Evolutionary conservation across 805 yeast genomes (phyloP), one percentile per base, ranked within the genome.

Genomic region (Myxozyma neotropica): DNA sequence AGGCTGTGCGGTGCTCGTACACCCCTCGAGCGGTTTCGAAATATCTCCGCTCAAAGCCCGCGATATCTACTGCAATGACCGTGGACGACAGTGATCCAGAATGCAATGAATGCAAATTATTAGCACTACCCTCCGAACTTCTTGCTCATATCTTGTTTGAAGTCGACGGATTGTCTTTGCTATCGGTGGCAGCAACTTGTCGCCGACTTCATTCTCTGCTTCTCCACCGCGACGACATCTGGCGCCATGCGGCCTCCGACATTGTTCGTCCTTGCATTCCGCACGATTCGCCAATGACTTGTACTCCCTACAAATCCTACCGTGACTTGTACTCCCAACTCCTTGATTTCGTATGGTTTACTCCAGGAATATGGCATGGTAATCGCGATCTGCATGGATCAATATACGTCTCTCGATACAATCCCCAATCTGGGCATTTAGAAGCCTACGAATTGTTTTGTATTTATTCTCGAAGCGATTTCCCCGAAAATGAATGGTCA

Each of bases 291-390:
- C 29, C 44, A 15, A 15, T 50, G n/a, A 35, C 63, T 15, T 53
- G 58, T 24, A 53, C 55, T 12, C 72, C 71, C 6, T 68, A 65
- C 53, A 24, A 10, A 7, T 44, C 65, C 7, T 64, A 48, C 33
- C 45, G 49, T 21, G 58, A 59, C 7, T 46, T 67, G 23, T 68
- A 48, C 40, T 39, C 31, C 10, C 24, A 45, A 12, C 57, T 70
- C 29, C 59, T 61, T 39, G 53, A 38, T 19, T 69, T 67, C 46
- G 19, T 46, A 15, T 70, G 72, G 72, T 59, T 70, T 23, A 54
- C 63, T 8, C 67, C 67, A 3, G 65, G 68, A 0, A 21, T 71
- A 3, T 71, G 73, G 73, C 65, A 57, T 42, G 72, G 73, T 27
- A 67, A 68, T 47, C 63, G 57, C 12, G 58, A 55, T 8, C 57